Evolutionary conservation across 176 grass and related monocot genomes (phyloP), one percentile per base, ranked within the genome.

Genomic region (sorghum (Sorghum bicolor)): DNA sequence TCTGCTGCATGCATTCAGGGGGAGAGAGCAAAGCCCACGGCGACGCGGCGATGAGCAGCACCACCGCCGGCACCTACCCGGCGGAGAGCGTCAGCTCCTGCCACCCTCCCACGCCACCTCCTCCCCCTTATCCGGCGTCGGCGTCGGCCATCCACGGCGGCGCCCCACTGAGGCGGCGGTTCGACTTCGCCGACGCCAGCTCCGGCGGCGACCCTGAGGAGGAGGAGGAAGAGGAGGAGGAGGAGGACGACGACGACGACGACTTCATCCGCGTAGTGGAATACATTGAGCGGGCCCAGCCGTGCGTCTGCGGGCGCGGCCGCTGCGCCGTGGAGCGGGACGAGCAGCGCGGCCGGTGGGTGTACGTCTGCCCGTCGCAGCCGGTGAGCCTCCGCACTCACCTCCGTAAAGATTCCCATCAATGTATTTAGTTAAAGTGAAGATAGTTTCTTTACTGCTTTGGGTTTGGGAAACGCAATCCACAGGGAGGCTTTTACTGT

Each of bases 21-120:
- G 29, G 10, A 8, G 25, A 14, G 13, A 66, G 44, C 19, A 44
- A 44, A 60, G 15, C 8, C 65, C 32, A 22, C 26, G 38, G 29
- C 72, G 26, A 37, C 9, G 69, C 47, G 4, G 64, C 62, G 29
- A 86, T 86, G 83, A 89, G 72, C 83, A 81, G 55, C 38, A 31
- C 1, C 61, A 47, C 72, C 37, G 14, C n/a, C 50, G 24, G 10
- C 72, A 72, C 53, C 33, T 82, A 72, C 83, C 31, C 72, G 17
- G 82, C 72, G 13, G 83, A 82, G 87, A 85, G 87, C 78, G 72
- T 85, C 40, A 53, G 39, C 28, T 89, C 87, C 77, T 85, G 71
- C 63, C 12, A 25, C 69, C 33, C 82, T 24, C 62, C 69, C 31
- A 50, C n/a, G 22, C 77, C 38, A 5, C 34, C 55, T 25, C 10